Base-by-base conservation (phyloP, 176 grass and related monocot species). In the Luzula sylvatica region DNA sequence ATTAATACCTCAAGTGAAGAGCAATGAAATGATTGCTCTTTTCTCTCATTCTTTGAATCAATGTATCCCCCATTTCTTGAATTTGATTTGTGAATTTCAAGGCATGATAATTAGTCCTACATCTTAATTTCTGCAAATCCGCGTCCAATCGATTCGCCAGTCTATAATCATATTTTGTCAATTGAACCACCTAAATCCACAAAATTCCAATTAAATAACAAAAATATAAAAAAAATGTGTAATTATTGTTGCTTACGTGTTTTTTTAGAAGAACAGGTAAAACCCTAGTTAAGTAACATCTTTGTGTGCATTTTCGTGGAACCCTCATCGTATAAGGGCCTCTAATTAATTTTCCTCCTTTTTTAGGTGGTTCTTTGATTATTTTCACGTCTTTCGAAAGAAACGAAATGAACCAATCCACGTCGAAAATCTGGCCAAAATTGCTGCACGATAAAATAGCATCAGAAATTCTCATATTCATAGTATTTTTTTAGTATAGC, bases 111-210 rank as follows among this genome's bases (percentile, higher is more conserved):
- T 95, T 95, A 19, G 87, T 80, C 81, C 83, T 95, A 51, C 89
- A 95, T 60, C 89, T 81, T 66, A 95, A 52, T 71, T 84, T 95
- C 60, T 95, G 89, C 43, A 88, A 66, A 55, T 95, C 89, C 55
- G 69, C 69, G 39, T 95, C 80, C 70, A 95, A 72, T 69, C 72
- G 88, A 70, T 95, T 95, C 55, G 89, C 73, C 69, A 95, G 70
- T 20, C 89, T 84, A 67, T 95, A 95, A 71, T 95, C 89, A 70
- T 81, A 95, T 73, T 95, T 95, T 7, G 83, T 88, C 64, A 95
- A 66, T 52, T 81, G 83, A 58, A 95, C 74, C 66, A 85, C 83
- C 90, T 95, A 75, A n/a, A n/a, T n/a, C n/a, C 75, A 79, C 20
- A 55, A 45, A 30, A 69, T 42, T 24, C 9, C 54, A 32, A 56